These are phyloP conservation scores for Cenchrus purpureus DNA, from an alignment of 176 grass and related monocot species.

Conservation along the genomic window DNA sequence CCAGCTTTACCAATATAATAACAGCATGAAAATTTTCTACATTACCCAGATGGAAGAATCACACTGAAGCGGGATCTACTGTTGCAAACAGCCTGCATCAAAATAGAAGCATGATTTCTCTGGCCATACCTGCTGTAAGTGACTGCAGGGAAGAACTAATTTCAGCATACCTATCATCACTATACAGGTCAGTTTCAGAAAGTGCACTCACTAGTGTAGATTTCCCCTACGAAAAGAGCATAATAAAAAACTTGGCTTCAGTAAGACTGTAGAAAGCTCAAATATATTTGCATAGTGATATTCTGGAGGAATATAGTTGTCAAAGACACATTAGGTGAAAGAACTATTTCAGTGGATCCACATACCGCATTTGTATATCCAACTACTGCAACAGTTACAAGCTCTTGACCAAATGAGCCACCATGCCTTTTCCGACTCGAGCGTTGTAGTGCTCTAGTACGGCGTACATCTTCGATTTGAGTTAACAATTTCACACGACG, in stretches of 20 bases:
- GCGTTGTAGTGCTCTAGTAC: slow-evolving; percentile 82
- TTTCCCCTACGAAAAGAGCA: slow-evolving; percentile 76
- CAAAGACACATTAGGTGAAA: slow-evolving; percentile 35
- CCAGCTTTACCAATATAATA: slow-evolving; percentile 36
- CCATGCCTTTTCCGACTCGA: slow-evolving; percentile 84
- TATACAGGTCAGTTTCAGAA: slow-evolving; percentile 80
- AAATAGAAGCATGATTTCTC: slow-evolving; percentile 41
- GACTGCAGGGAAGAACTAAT: slow-evolving; percentile 26
- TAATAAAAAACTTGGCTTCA: slow-evolving; percentile 24
- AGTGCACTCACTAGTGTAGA: slow-evolving; percentile 95
- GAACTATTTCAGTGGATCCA: slow-evolving; percentile 40
- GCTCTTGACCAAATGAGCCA: slow-evolving; percentile 73
- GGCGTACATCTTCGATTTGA: slow-evolving; percentile 87
- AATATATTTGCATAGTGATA: slow-evolving; percentile 24
- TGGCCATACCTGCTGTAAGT: background rate
- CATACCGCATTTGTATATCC: slow-evolving; percentile 98
- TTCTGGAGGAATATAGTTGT: slow-evolving; percentile 20
- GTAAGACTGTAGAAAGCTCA: slow-evolving; percentile 13
- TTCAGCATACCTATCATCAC: slow-evolving; percentile 77
- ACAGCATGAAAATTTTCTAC: slow-evolving; percentile 20
- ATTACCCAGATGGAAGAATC: slow-evolving; percentile 96
- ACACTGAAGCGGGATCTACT: slow-evolving; percentile 93
- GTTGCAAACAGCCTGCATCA: slow-evolving; percentile 86
- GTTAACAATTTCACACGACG: slow-evolving; percentile 61
- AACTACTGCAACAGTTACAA: slow-evolving; percentile 85